Evolutionary conservation across 2,329 filamentous ascomycete genomes (phyloP).

Genomic region (Fusarium drepaniforme): DNA sequence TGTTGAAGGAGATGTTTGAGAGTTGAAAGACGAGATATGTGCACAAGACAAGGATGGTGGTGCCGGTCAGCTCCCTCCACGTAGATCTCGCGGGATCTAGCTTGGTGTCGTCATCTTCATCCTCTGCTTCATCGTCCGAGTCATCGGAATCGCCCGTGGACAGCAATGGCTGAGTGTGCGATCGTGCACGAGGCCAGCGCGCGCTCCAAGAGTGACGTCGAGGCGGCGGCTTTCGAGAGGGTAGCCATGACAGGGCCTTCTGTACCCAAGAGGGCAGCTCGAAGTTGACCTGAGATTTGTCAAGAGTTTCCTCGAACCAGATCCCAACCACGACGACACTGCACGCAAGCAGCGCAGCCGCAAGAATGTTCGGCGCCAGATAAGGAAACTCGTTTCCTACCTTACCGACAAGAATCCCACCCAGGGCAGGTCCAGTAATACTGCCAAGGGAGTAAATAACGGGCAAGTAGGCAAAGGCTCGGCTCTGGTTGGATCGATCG

Average conservation of each 20-base stretch:
- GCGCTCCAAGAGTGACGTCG: conserved; percentile 53
- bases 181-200: conserved; percentile 51
- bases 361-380: conserved; percentile 84
- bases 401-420: conserved; percentile 81
- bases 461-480: conserved; percentile 92
- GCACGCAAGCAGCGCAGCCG: conserved; percentile 76
- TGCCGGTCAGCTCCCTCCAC: conserved; percentile 76
- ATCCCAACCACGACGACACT: conserved; percentile 81
- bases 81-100: conserved; percentile 44
- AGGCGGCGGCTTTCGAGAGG: conserved; percentile 26
- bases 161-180: conserved; percentile 47
- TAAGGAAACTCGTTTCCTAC: conserved; percentile 79
- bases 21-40: conserved; percentile 96
- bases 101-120: conserved; percentile 39
- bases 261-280: conserved; percentile 51
- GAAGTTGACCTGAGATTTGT: conserved; percentile 46
- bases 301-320: conserved; percentile 85
- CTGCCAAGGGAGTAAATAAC: conserved; percentile 96
- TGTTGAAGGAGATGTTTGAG: conserved; percentile 95
- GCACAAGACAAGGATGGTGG: conserved; percentile 83
- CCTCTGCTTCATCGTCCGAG: conserved; percentile 43
- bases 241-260: conserved; percentile 46
- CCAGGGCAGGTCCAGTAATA: conserved; percentile 93
- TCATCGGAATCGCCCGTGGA: conserved; percentile 32
- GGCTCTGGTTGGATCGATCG: conserved; percentile 93